A percentile compares a stretch with the other conserved stretches of the same genome.
phyloP scores from a whole-genome alignment of 2,329 filamentous ascomycete genomes.

The Xylaria sp. region DNA sequence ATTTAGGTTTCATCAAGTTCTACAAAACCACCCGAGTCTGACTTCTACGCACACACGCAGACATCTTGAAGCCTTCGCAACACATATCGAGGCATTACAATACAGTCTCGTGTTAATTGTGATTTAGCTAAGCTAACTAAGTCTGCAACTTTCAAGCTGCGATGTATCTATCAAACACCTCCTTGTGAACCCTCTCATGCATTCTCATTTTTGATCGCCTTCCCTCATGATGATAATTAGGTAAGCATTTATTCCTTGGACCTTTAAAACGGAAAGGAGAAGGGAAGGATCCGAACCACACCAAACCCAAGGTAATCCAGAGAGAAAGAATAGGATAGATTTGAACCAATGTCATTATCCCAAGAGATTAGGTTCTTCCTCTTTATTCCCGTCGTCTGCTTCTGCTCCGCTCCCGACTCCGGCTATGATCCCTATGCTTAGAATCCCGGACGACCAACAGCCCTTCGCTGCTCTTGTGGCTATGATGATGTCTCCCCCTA shows the following conservation, averaged over 20 bases:
- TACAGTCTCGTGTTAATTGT: not conserved
- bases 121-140: constrained; percentile 7
- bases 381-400: constrained; percentile 41
- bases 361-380: not conserved
- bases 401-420: constrained; percentile 43
- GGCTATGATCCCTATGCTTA: constrained; percentile 44
- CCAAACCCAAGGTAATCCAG: not conserved
- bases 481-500: constrained; percentile 33
- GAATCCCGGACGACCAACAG: constrained; percentile 45
- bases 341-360: not conserved
- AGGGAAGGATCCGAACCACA: not conserved
- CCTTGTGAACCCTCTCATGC: not conserved
- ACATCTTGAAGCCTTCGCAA: no score
- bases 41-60: not conserved
- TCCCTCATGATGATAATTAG: not conserved
- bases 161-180: constrained; percentile 11
- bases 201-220: constrained; percentile 11
- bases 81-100: not conserved
- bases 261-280: not conserved
- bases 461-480: constrained; percentile 36
- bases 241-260: not conserved
- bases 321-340: not conserved
- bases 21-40: not conserved
- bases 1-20: not conserved
- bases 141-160: not conserved